Evolutionary conservation across 495 filamentous ascomycete species (phyloP).

Genomic region (Aspergillus bridgeri): DNA sequence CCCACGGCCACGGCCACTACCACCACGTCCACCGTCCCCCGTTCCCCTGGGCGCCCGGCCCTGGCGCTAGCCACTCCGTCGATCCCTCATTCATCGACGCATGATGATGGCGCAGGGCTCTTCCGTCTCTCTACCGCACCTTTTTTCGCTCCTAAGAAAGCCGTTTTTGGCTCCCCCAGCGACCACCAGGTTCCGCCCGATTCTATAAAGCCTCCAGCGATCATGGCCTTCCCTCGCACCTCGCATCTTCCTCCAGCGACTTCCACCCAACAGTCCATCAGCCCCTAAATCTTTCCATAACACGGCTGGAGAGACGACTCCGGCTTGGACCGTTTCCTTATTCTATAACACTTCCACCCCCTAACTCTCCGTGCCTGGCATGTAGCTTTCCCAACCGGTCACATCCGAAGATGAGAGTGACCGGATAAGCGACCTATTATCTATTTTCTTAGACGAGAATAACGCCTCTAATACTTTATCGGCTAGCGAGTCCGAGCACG

Average conservation of each 20-base stretch:
- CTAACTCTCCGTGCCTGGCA: constrained; percentile 1
- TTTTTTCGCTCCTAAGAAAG: neutral
- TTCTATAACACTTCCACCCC: neutral
- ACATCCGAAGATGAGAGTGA: constrained; percentile 3
- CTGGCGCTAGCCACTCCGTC: too few relatives aligned
- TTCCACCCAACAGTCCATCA: neutral
- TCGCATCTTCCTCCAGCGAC: constrained; percentile 4
- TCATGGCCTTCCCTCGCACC: neutral
- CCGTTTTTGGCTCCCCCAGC: neutral
- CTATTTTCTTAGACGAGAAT: constrained; percentile 5
- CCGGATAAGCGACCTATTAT: neutral
- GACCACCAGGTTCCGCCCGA: neutral
- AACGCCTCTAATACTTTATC: constrained; percentile 9
- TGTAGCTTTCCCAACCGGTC: constrained; percentile 1
- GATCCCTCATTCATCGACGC: too few relatives aligned
- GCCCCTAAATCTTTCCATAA: neutral
- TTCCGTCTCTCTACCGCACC: neutral
- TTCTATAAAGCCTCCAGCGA: constrained; percentile 3
- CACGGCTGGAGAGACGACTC: constrained; percentile 1
- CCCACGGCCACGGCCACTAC: too few relatives aligned
- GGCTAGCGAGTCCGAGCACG: constrained; percentile 18
- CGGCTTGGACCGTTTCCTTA: neutral
- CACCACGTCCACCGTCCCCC: too few relatives aligned
- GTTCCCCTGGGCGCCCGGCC: too few relatives aligned
- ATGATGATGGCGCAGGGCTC: constrained; percentile 5